Base-by-base conservation (phyloP, 352 stramenopile species). In the Globisporangium carolinianum region DNA sequence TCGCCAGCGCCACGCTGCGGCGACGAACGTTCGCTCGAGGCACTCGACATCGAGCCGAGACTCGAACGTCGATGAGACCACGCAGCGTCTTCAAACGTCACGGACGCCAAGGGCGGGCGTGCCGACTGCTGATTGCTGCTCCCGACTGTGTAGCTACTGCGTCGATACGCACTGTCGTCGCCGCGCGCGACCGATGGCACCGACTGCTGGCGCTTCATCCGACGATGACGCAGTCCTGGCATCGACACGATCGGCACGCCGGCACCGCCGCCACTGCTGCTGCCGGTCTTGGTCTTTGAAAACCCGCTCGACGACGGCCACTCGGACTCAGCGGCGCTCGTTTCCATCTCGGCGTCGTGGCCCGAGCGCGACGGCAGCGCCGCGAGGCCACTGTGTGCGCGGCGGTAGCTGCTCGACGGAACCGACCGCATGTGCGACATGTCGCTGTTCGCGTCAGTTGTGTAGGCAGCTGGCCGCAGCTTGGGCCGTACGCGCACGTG, bases 401-500 rank as follows among this genome's bases (percentile, higher is more conserved):
- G 49, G 0, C 61, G 61, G 17, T 60, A 58, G n/a, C 37, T 63
- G 14, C 55, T 55, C 38, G 61, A 55, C 3, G 61, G 50, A 14
- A 71, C 58, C 7, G 54, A 57, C 10, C 65, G 65, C 41, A 66
- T 39, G 47, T 71, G 65, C 24, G 61, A 48, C 10, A 56, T 7
- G 42, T 69, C 54, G 2, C 39, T 43, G 15, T n/a, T 57, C n/a
- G 47, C 15, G 10, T 71, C 65, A 32, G 24, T 2, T 4, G 61
- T 47, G 36, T 68, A 65, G 10, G 53, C 60, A 11, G 72, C 63
- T 32, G 74, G 17, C 3, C 75, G 62, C 42, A 73, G 59, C 53
- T 89, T 91, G 36, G 78, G 62, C 55, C 76, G 74, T 24, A 90
- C 79, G 36, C 75, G 76, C 7, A 92, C 82, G 17, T 87, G 64